phyloP scores from a whole-genome alignment of 768 basidiomycete genomes.

The Boletus rex-veris region DNA sequence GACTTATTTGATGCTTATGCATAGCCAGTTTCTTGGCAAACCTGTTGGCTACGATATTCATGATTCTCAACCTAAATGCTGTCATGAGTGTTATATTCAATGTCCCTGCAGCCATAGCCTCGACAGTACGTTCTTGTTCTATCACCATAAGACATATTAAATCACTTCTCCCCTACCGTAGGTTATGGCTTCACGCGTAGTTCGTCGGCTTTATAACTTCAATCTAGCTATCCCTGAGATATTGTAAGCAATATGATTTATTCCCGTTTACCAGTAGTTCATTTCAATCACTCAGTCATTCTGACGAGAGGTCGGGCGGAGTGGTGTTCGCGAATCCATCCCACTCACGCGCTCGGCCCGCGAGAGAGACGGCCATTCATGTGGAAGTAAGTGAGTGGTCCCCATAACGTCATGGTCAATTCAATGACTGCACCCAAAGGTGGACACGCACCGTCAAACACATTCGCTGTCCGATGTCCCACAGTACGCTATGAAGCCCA shows the following conservation, averaged over 20 bases:
- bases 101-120: conserved; percentile 56
- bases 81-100: conserved; percentile 68
- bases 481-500: conserved; percentile 22
- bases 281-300: conserved; percentile 14
- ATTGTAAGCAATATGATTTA: conserved; percentile 21
- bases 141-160: background rate
- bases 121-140: conserved; percentile 38
- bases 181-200: conserved; percentile 60
- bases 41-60: conserved; percentile 50
- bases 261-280: background rate
- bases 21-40: conserved; percentile 39
- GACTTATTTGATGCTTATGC: conserved; percentile 27
- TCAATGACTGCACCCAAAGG: conserved; percentile 15
- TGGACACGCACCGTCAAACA: conserved; percentile 28
- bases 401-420: background rate
- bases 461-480: conserved; percentile 25
- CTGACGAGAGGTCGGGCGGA: conserved; percentile 17
- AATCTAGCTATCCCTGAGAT: conserved; percentile 24
- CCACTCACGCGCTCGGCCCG: conserved; percentile 14
- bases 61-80: conserved; percentile 60
- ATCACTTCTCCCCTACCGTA: conserved; percentile 13
- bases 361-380: conserved; percentile 26
- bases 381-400: conserved; percentile 31
- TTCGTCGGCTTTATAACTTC: conserved; percentile 57
- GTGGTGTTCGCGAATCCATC: conserved; percentile 15